Base-by-base conservation (phyloP, 768 basidiomycete genomes). In the Nidularia pulvinata region DNA sequence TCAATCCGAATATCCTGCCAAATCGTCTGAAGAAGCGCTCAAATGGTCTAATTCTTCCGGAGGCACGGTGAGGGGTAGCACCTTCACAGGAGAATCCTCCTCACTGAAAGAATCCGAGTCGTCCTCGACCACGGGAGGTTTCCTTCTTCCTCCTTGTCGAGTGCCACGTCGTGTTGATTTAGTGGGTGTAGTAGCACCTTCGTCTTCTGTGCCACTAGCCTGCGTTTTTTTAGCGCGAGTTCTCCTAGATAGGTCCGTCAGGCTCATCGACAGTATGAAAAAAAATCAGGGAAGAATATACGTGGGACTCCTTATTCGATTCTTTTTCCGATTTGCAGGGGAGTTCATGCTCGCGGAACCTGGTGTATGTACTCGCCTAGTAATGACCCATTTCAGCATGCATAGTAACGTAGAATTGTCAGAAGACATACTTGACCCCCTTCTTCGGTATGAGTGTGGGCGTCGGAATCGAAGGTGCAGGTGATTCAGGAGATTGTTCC, bases 401-500 rank as follows among this genome's bases (percentile, higher is more conserved):
- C 47, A 42, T 39, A 10, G 9, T 39, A 39, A 39, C 37, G 9
- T 7, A 19, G 11, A 9, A 19, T 19, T 19, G 19, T 19, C 19
- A 25, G 30, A 30, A 32, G 7, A 58, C 64, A 53, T 39, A 72
- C 69, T 71, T 72, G 6, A 63, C 56, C 35, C 69, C 68, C 53
- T 66, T 66, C 55, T 62, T 67, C 57, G 66, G 69, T 6, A 69
- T 19, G 25, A 46, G 57, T 39, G 67, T 59, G 14, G n/a, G 48
- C 32, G 39, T 54, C 54, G 52, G 57, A 32, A 52, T 55, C 33
- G 13, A 35, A 46, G 53, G 19, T 19, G 19, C 19, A 19, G 19
- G 19, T 19, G 19, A 19, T 19, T 19, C 19, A 1, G 19, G 19
- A 19, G 19, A 19, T 19, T 19, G 19, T 19, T 19, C 19, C 19